Evolutionary conservation across 768 basidiomycete genomes (phyloP), one percentile per base, ranked within the genome.

Genomic region (Termitomyces sp.): DNA sequence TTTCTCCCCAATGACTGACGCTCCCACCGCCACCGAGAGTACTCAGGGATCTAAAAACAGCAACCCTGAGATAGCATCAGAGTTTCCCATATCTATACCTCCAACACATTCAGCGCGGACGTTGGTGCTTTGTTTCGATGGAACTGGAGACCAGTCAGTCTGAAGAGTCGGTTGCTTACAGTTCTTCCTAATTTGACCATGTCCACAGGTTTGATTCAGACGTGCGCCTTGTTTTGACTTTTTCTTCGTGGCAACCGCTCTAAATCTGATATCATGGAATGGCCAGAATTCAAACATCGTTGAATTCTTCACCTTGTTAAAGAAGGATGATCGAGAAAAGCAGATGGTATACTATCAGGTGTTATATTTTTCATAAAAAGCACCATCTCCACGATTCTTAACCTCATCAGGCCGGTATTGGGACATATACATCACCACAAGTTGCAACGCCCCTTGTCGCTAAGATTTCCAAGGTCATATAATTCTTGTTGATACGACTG

Each of bases 121-220:
- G 0, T 63, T 88, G 8, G 79, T 89, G 0, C 73, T 90, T 5
- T 89, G 89, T 68, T 90, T 90, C 65, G 89, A 90, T 69, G 85
- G 81, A 4, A 82, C 81, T 5, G 79, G 79, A 46, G 77, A 81
- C 59, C 75, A 79, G 69, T 74, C 40, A 59, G 68, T 67, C 10
- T 26, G 36, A 10, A 23, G 9, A 35, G 5, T 28, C 1, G 14
- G n/a, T 10, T n/a, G 23, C 2, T 13, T 33, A 14, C 6, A 7
- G 16, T 53, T 8, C 0, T 53, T 44, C 35, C 50, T 36, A 4
- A 44, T 12, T 14, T 2, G 8, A 9, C 2, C 8, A 36, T 47
- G 46, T 20, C 1, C 8, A 14, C 56, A 74, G 73, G 54, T 77
- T 76, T 60, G 74, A 77, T 61, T 67, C 72, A n/a, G 76, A 79